phyloP scores from a whole-genome alignment of 1,284 basidiomycete genomes.

The Jaminaea rosea region DNA sequence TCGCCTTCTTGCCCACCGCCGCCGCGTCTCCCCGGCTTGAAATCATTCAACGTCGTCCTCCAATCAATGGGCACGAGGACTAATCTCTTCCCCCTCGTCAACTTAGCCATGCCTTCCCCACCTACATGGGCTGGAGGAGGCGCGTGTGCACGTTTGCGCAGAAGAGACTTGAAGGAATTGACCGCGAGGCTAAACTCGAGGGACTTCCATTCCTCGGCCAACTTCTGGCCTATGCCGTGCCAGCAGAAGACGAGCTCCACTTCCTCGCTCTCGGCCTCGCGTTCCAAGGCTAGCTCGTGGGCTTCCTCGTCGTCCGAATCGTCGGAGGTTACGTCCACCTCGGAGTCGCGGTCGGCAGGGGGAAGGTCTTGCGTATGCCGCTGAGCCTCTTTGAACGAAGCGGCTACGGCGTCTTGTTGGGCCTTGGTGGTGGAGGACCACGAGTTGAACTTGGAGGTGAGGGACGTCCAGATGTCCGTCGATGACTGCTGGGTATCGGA shows the following conservation, averaged over 20 bases:
- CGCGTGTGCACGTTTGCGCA: constrained; percentile 25
- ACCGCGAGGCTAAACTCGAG: constrained; percentile 36
- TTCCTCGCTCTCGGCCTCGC: constrained; percentile 14
- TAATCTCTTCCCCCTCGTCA: constrained; percentile 45
- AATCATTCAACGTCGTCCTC: constrained; percentile 50
- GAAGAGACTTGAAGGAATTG: constrained; percentile 21
- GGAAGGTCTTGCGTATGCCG: constrained; percentile 15
- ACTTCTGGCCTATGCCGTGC: constrained; percentile 41
- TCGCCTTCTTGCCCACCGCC: constrained; percentile 49
- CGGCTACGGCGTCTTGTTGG: constrained; percentile 16
- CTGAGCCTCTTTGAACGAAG: constrained; percentile 26
- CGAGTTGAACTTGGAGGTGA: constrained; percentile 18
- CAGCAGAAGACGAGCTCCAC: constrained; percentile 17
- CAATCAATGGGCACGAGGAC: constrained; percentile 56
- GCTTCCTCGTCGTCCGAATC: constrained; percentile 4
- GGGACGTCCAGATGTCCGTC: constrained; percentile 18
- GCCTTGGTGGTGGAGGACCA: constrained; percentile 12
- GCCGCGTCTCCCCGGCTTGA: constrained; percentile 47
- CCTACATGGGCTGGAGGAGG: constrained; percentile 24
- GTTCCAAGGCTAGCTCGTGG: constrained; percentile 10
- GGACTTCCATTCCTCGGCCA: constrained; percentile 27
- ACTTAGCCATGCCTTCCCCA: constrained; percentile 17
- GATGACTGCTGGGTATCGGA: neutral
- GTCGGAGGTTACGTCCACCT: neutral
- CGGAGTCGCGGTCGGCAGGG: constrained; percentile 9